phyloP scores from a whole-genome alignment of 371 early-diverging fungal species.

The Nematocida ausubeli region DNA sequence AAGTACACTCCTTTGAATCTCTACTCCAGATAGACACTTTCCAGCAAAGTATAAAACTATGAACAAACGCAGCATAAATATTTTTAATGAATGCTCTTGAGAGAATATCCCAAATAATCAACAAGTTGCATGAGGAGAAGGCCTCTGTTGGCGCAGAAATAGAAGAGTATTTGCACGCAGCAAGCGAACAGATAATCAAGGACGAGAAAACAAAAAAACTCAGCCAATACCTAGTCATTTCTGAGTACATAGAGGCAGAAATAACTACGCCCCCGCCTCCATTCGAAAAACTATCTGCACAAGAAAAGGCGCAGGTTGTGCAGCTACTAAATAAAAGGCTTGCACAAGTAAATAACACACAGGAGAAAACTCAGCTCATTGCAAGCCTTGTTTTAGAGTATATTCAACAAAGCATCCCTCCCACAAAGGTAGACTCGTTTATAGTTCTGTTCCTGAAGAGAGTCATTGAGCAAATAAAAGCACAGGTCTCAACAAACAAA shows the following conservation, averaged over 20 bases:
- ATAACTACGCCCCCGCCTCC: neutral
- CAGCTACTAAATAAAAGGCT: conserved; percentile 60
- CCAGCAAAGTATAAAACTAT: neutral
- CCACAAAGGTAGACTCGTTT: conserved; percentile 38
- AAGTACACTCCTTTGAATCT: neutral
- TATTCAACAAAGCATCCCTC: conserved; percentile 11
- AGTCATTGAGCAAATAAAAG: conserved; percentile 58
- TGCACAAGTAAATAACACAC: conserved; percentile 58
- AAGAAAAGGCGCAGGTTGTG: conserved; percentile 16
- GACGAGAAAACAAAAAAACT: neutral
- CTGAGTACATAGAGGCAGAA: conserved; percentile 6
- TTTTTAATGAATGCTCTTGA: conserved; percentile 41
- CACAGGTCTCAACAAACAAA: conserved; percentile 58
- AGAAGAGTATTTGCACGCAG: neutral
- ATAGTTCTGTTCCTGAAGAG: conserved; percentile 41
- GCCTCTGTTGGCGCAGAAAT: neutral
- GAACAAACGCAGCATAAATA: conserved; percentile 10
- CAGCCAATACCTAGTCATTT: neutral
- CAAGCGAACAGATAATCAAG: neutral
- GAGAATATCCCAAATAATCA: conserved; percentile 28
- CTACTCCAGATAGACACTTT: neutral
- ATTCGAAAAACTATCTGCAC: conserved; percentile 1
- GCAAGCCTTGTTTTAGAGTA: conserved; percentile 44
- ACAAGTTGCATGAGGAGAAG: conserved; percentile 1
- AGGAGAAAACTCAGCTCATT: conserved; percentile 34